Evolutionary conservation across 441 rosid species (phyloP).

Genomic region (Breynia disticha): DNA sequence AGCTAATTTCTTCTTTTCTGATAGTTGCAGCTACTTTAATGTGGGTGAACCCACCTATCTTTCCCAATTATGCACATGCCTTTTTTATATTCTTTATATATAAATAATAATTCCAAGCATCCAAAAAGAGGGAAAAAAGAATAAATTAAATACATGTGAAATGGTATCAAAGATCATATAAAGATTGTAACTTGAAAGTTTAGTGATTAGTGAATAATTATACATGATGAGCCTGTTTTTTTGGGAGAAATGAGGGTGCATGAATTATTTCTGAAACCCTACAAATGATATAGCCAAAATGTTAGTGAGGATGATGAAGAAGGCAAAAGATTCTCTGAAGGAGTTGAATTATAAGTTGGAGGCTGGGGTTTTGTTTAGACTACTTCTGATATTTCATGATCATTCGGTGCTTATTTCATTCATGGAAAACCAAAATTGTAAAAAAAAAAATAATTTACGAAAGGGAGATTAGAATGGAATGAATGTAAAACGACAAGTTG

Average conservation of each 20-base stretch:
- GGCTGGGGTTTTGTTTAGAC: slow-evolving; percentile 24
- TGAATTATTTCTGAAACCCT: neutral
- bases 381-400: slow-evolving; percentile 10
- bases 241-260: neutral
- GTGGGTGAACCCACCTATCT: slow-evolving; percentile 28
- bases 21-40: slow-evolving; percentile 23
- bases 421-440: neutral
- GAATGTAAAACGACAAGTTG: no score
- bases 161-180: slow-evolving; percentile 11
- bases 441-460: no score
- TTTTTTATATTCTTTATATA: neutral
- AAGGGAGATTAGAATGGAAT: no score
- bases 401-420: no score
- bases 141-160: neutral
- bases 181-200: neutral
- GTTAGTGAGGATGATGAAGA: neutral
- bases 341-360: slow-evolving; percentile 24
- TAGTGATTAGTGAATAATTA: no score
- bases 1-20: slow-evolving; percentile 3
- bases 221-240: no score
- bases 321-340: slow-evolving; percentile 32
- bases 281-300: no score
- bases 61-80: neutral
- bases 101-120: slow-evolving; percentile 8
- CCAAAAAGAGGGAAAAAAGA: neutral